Base-by-base conservation (phyloP, 164 flowering plant genomes). In the Aristolochia contorta region DNA sequence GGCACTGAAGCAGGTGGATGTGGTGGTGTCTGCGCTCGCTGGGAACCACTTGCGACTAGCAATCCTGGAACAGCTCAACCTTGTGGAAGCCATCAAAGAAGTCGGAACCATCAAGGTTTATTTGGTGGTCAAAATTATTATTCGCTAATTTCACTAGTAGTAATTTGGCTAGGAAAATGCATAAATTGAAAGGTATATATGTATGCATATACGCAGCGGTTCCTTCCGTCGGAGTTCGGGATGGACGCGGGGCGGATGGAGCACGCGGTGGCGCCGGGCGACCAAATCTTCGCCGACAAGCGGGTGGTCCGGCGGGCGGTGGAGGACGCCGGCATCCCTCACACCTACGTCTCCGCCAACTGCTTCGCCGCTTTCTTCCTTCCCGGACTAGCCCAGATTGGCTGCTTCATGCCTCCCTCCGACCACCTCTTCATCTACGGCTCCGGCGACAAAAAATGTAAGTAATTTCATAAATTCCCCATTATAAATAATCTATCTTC, bases 91-190 rank as follows among this genome's bases (percentile, higher is more conserved):
- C 33, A 85, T 85, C 58, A 81, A 83, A 65, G 84, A 82, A 60
- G 88, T 85, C 25, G 82, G 84, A 43, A 86, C 84, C 54, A 71
- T 86, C 48, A 80, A 80, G 87, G 92, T 71, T n/a, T n/a, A n/a
- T n/a, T n/a, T n/a, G n/a, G n/a, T 19, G 20, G 16, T 32, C 3
- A 20, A 54, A 18, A 21, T 21, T 19, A 14, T 4, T 6, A 4
- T 54, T 19, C 24, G 6, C 9, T 3, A 12, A 4, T 14, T 14
- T 24, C 24, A 12, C n/a, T 12, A 57, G 15, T 27, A 5, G 10
- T 6, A 54, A 19, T 7, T 9, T 22, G n/a, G n/a, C n/a, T n/a
- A n/a, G n/a, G n/a, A n/a, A n/a, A n/a, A n/a, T n/a, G n/a, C n/a
- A n/a, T n/a, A n/a, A n/a, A n/a, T n/a, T n/a, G n/a, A n/a, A n/a